Conservation (phyloP, 2,329 filamentous ascomycete genomes). For the Acephala macrosclerotiorum region DNA sequence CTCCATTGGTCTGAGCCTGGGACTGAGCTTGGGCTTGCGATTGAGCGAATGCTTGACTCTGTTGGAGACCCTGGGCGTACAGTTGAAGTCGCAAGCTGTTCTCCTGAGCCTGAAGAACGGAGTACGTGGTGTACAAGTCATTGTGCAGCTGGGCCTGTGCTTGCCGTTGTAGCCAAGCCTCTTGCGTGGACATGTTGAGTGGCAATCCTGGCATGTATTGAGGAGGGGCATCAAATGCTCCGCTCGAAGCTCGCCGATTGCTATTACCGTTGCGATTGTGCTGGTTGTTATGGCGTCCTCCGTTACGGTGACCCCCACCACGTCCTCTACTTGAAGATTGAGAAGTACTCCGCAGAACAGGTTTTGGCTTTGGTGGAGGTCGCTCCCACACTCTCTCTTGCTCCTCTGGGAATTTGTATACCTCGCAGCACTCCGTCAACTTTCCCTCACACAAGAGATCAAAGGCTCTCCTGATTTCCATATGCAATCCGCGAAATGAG, state of each 20-base stretch:
- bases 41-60: conserved; percentile 50
- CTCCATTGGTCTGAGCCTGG: conserved; percentile 42
- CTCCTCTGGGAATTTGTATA: conserved; percentile 88
- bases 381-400: conserved; percentile 63
- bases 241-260: conserved; percentile 44
- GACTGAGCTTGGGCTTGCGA: conserved; percentile 44
- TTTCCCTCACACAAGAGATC: conserved; percentile 80
- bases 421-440: conserved; percentile 83
- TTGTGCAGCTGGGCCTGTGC: conserved; percentile 46
- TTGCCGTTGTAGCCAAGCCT: conserved; percentile 44
- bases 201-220: conserved; percentile 35
- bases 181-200: conserved; percentile 38
- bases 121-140: conserved; percentile 47
- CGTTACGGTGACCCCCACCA: conserved; percentile 27
- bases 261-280: conserved; percentile 39
- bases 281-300: conserved; percentile 37
- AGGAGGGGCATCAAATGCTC: conserved; percentile 39
- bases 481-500: conserved; percentile 88
- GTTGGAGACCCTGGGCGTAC: conserved; percentile 51
- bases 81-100: conserved; percentile 54
- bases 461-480: conserved; percentile 89
- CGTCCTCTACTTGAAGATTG: conserved; percentile 52
- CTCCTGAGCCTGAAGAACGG: conserved; percentile 52
- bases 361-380: conserved; percentile 60
- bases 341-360: conserved; percentile 63